These are phyloP conservation scores for Neonectria ditissima DNA, from an alignment of 2,329 filamentous ascomycete genomes.

Conservation along the genomic window DNA sequence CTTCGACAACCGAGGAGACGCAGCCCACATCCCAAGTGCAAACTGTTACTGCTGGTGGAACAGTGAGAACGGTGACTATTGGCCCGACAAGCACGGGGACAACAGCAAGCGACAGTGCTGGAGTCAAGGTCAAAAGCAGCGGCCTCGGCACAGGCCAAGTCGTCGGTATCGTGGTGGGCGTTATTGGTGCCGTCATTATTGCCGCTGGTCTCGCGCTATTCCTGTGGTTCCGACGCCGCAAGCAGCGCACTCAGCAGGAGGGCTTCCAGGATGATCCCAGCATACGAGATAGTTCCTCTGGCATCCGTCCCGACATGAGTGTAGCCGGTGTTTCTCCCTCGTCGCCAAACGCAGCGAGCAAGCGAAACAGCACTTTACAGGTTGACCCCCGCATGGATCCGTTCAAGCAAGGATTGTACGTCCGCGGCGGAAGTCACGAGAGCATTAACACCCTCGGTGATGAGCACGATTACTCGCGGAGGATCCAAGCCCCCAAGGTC, in stretches of 20 bases:
- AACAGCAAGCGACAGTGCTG: slow-evolving; percentile 35
- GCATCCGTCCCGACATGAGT: slow-evolving; percentile 60
- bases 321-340: slow-evolving; percentile 46
- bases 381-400: slow-evolving; percentile 74
- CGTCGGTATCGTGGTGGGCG: slow-evolving; percentile 65
- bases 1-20: neutral
- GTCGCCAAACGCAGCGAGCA: slow-evolving; percentile 54
- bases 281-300: slow-evolving; percentile 63
- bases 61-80: slow-evolving; percentile 66
- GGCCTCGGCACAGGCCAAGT: slow-evolving; percentile 60
- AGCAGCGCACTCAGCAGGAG: slow-evolving; percentile 56
- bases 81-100: slow-evolving; percentile 54
- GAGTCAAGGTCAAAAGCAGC: slow-evolving; percentile 32
- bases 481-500: slow-evolving; percentile 67
- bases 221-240: slow-evolving; percentile 59
- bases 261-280: slow-evolving; percentile 59
- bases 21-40: slow-evolving; percentile 51
- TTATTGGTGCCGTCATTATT: slow-evolving; percentile 58
- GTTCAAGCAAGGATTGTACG: slow-evolving; percentile 68
- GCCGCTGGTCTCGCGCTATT: slow-evolving; percentile 54
- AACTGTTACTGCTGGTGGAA: slow-evolving; percentile 68
- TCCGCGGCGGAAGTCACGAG: slow-evolving; percentile 69
- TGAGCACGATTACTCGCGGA: slow-evolving; percentile 73
- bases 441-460: slow-evolving; percentile 73
- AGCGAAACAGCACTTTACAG: slow-evolving; percentile 66